These are phyloP conservation scores for Cryoendolithus antarcticus DNA, from an alignment of 2,329 filamentous ascomycete species.

Conservation along the genomic window DNA sequence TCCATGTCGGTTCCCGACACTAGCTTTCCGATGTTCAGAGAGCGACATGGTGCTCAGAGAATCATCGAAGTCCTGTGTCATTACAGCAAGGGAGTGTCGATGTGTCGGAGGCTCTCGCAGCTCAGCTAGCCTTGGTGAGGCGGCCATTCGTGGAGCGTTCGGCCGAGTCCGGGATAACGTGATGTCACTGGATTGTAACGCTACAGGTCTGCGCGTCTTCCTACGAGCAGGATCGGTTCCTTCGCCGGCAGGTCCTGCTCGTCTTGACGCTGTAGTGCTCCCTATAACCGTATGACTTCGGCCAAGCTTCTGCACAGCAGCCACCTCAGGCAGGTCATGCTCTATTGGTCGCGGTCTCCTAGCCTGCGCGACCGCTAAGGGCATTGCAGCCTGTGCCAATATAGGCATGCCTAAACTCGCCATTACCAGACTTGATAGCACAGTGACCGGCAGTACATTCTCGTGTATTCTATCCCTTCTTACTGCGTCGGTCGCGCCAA, in stretches of 20 bases:
- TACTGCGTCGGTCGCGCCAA: constrained; percentile 58
- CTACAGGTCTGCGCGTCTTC: constrained; percentile 23
- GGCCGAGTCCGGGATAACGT: constrained; percentile 5
- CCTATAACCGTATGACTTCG: constrained; percentile 58
- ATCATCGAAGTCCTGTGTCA: constrained; percentile 1
- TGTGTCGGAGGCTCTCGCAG: constrained; percentile 7
- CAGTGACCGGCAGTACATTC: constrained; percentile 67
- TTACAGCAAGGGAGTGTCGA: constrained; percentile 29
- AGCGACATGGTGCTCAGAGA: no score
- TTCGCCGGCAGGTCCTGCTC: constrained; percentile 26
- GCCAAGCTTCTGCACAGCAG: constrained; percentile 43
- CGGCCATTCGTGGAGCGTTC: constrained; percentile 2
- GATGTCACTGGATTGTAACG: constrained; percentile 5
- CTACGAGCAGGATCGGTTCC: constrained; percentile 13
- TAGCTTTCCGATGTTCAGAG: no score
- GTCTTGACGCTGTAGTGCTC: constrained; percentile 30
- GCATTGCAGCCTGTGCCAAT: constrained; percentile 66
- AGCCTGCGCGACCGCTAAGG: constrained; percentile 69
- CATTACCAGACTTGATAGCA: constrained; percentile 68
- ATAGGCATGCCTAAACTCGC: constrained; percentile 64
- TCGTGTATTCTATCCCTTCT: constrained; percentile 67
- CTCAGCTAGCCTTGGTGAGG: no score
- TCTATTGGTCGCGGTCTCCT: constrained; percentile 56
- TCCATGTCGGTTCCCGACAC: no score
- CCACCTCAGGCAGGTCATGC: constrained; percentile 39